Evolutionary conservation across 2,329 filamentous ascomycete species (phyloP), one percentile per base, ranked within the genome.

Genomic region (Cladosporium sp.): DNA sequence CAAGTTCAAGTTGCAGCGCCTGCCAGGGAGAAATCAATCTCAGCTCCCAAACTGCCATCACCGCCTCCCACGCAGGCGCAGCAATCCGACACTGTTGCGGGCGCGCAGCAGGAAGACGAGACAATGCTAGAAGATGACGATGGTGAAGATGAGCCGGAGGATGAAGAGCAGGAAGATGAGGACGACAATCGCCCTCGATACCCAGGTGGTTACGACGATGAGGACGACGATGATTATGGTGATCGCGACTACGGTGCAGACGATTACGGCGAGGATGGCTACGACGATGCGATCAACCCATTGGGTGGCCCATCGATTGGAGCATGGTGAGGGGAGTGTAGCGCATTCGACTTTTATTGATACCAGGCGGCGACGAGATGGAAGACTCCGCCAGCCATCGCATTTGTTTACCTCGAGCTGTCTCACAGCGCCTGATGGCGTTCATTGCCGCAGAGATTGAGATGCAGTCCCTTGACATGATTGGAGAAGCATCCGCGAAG

Each of bases 201-300:
- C 35, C 62, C 55, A 7, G 57, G 50, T 21, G 53, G 65, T 21
- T 66, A 65, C n/a, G 67, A 68, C 16, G 66, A 70, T 23, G 67
- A 68, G 3, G 68, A 71, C 29, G 68, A 70, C 50, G 68, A 68
- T 21, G 70, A 67, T 21, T 67, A 67, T 18, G 70, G 62, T 7
- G 70, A 69, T 26, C 67, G 66, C 14, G 67, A 62, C 18, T 69
- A 73, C 2, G 73, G 37, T 26, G 37, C 50, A 63, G 67, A 65
- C 5, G 67, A 67, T 26, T 67, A 69, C n/a, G 68, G 65, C 14
- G 68, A 71, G n/a, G 70, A 70, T 46, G 69, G 68, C 21, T 70
- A 67, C 40, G 68, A 68, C 23, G 70, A 63, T 5, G 71, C 64
- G n/a, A 61, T 66, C 50, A 37, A 66, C 26, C 57, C 57, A 14